Evolutionary conservation across 2,329 filamentous ascomycete genomes (phyloP).

Genomic region (Colletotrichum sp.): DNA sequence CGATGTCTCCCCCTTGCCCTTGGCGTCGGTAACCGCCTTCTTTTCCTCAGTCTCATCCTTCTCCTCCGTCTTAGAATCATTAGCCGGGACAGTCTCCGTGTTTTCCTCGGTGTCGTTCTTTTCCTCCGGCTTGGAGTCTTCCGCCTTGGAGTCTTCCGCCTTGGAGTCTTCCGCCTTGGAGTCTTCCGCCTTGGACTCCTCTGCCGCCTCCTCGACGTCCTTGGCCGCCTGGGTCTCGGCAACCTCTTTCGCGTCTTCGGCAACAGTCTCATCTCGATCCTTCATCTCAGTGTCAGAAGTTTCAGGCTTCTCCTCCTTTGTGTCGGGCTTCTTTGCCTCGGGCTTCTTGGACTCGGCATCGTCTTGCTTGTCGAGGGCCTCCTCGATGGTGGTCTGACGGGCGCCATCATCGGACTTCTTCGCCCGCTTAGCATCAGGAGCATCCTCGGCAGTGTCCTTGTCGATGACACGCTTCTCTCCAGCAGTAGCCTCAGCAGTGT

Average conservation of each 20-base stretch:
- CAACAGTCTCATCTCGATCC: neutral
- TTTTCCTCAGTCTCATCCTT: no score
- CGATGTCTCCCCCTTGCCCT: neutral
- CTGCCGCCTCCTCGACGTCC: neutral
- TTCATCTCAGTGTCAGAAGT: conserved; percentile 3
- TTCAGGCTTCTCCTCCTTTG: neutral
- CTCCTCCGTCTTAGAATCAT: neutral
- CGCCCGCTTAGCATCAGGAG: conserved; percentile 15
- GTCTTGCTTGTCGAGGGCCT: conserved; percentile 3
- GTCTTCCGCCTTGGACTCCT: neutral
- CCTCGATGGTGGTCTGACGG: conserved; percentile 17
- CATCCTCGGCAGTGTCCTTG: neutral
- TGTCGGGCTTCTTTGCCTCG: neutral
- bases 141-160: neutral
- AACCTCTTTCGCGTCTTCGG: neutral
- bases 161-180: neutral
- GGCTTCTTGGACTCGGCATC: neutral
- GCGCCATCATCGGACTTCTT: conserved; percentile 9
- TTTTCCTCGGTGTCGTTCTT: neutral
- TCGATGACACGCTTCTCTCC: conserved; percentile 20
- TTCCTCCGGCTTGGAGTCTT: neutral
- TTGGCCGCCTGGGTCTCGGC: neutral
- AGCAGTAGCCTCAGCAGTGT: neutral
- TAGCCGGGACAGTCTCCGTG: neutral
- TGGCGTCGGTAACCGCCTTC: neutral